Percentiles rank a stretch among this genome's conserved stretches.
These are phyloP conservation scores for Drechslerella coelobrocha DNA, from an alignment of 2,329 filamentous ascomycete genomes.

Conservation along the genomic window DNA sequence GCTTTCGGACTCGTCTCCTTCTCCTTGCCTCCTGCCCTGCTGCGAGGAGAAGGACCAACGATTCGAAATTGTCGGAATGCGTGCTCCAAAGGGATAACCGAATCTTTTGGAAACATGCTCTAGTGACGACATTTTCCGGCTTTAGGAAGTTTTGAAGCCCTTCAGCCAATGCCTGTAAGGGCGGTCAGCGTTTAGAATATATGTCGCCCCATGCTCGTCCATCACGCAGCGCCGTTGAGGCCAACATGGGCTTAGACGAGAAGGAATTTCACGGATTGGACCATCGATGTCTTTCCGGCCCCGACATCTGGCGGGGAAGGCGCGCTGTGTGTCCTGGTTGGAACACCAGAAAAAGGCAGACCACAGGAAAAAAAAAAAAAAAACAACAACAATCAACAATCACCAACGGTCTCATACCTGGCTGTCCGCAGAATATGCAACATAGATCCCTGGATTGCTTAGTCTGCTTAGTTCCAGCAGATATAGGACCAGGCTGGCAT, in stretches of 20 bases:
- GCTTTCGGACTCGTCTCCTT: constrained; percentile 1
- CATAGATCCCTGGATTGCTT: constrained; percentile 46
- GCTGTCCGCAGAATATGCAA: constrained; percentile 24
- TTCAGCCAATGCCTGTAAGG: constrained; percentile 34
- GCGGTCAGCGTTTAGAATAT: constrained; percentile 31
- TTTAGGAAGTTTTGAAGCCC: constrained; percentile 32
- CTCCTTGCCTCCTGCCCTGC: not conserved
- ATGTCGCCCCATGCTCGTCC: constrained; percentile 2
- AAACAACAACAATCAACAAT: constrained; percentile 30
- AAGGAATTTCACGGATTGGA: not conserved
- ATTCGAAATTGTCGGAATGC: constrained; percentile 13
- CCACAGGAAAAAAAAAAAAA: constrained; percentile 6
- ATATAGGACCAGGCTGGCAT: constrained; percentile 22
- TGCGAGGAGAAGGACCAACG: constrained; percentile 1
- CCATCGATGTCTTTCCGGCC: constrained; percentile 7
- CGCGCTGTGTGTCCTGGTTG: constrained; percentile 24
- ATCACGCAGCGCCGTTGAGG: not conserved
- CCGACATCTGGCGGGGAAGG: constrained; percentile 8
- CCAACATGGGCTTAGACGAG: constrained; percentile 5
- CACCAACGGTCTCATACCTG: constrained; percentile 20
- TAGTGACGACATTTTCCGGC: constrained; percentile 49
- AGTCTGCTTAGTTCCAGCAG: constrained; percentile 31
- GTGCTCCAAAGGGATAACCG: not conserved
- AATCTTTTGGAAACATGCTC: constrained; percentile 22
- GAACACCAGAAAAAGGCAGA: constrained; percentile 1